A percentile compares a stretch with the other conserved stretches of the same genome.
phyloP scores from a whole-genome alignment of 1,139 yeast genomes.

The Groenewaldozyma auringiensis region DNA sequence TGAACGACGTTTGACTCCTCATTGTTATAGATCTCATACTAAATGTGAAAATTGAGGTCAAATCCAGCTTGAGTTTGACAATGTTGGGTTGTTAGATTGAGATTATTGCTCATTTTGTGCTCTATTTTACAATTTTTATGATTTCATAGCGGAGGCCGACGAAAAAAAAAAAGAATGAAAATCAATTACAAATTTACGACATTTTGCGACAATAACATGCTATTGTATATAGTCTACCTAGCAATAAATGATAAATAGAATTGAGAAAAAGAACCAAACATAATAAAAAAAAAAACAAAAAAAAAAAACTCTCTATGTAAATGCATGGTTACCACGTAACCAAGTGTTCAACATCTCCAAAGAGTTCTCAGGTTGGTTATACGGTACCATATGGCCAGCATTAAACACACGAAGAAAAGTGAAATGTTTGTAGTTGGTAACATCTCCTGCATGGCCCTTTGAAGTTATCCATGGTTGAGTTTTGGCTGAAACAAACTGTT shows the following conservation, averaged over 20 bases:
- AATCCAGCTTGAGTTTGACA: too few species aligned
- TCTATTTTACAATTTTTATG: too few species aligned
- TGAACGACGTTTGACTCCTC: too few species aligned
- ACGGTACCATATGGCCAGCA: slow-evolving; percentile 66
- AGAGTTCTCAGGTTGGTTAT: slow-evolving; percentile 62
- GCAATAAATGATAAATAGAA: neutral
- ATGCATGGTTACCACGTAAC: slow-evolving; percentile 33
- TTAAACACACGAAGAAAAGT: slow-evolving; percentile 53
- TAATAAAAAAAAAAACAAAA: neutral
- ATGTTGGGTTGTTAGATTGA: too few species aligned
- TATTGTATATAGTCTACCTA: neutral
- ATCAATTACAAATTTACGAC: too few species aligned
- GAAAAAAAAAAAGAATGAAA: too few species aligned
- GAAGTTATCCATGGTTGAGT: slow-evolving; percentile 38
- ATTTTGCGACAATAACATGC: too few species aligned
- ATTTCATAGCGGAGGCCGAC: too few species aligned
- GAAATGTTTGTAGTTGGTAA: slow-evolving; percentile 43
- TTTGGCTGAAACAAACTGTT: slow-evolving; percentile 22
- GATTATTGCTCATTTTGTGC: too few species aligned
- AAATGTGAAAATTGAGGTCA: too few species aligned
- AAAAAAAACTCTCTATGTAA: neutral
- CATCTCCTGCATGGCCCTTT: slow-evolving; percentile 23
- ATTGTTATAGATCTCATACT: too few species aligned
- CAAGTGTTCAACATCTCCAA: slow-evolving; percentile 68
- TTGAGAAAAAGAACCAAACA: neutral